Conservation (phyloP, 2,329 filamentous ascomycete species). For the Sporothrix sp. region DNA sequence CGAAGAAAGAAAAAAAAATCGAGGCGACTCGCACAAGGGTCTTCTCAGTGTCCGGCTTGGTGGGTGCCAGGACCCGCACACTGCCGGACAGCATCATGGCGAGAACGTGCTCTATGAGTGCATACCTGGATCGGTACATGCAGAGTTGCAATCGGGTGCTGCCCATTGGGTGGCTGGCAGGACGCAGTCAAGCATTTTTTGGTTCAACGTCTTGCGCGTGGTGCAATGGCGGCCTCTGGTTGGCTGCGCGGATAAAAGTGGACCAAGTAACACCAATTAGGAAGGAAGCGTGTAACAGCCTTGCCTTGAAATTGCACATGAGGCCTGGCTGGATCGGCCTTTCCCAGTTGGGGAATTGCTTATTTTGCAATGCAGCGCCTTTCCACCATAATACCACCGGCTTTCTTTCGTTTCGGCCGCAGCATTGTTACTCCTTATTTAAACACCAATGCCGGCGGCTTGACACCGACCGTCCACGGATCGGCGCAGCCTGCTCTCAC, state of each 20-base stretch:
- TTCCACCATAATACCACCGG: no score
- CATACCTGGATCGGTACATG: background rate
- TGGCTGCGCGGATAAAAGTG: background rate
- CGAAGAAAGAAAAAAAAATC: background rate
- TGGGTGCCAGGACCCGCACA: background rate
- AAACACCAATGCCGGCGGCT: conserved; percentile 3
- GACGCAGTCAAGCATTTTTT: no score
- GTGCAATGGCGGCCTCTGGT: conserved; percentile 1
- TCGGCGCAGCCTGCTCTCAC: background rate
- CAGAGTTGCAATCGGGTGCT: background rate
- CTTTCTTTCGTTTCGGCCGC: background rate
- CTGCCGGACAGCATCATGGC: background rate
- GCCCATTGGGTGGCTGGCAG: conserved; percentile 1
- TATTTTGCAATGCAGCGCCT: background rate
- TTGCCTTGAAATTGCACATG: no score
- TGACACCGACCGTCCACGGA: background rate
- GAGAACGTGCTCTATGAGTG: background rate
- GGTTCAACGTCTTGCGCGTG: background rate
- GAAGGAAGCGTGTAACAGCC: background rate
- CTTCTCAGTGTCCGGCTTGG: background rate
- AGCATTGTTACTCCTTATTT: no score
- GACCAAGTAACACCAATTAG: background rate
- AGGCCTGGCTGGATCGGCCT: no score
- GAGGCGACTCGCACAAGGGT: background rate
- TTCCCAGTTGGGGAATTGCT: background rate